Evolutionary conservation across 2,329 filamentous ascomycete genomes (phyloP).

Genomic region (Penicillium sp.): DNA sequence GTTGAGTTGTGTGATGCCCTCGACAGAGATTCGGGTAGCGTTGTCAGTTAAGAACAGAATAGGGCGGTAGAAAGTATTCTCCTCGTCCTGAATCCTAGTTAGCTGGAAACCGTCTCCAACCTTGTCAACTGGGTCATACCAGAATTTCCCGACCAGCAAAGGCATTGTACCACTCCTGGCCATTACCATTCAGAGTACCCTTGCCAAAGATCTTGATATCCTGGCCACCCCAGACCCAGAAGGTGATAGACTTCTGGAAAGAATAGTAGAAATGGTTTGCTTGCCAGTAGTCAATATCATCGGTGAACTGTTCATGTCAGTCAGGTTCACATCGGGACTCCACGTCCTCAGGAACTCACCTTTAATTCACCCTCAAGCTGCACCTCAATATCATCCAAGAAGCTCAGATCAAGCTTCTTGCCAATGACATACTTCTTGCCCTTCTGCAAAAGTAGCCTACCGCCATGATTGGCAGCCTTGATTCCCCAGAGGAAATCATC

Average conservation of each 20-base stretch:
- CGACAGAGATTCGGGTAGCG: conserved; percentile 55
- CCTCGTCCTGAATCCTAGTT: conserved; percentile 39
- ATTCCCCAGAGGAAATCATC: conserved; percentile 54
- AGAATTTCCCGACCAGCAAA: conserved; percentile 44
- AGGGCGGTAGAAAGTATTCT: conserved; percentile 56
- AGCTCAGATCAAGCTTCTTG: conserved; percentile 57
- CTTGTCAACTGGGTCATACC: conserved; percentile 13
- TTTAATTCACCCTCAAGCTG: conserved; percentile 57
- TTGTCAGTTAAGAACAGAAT: conserved; percentile 61
- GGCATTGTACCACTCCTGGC: conserved; percentile 50
- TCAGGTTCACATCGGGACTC: neutral
- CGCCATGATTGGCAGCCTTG: conserved; percentile 56
- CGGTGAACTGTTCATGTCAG: conserved; percentile 39
- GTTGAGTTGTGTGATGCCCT: conserved; percentile 58
- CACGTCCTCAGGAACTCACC: conserved; percentile 21
- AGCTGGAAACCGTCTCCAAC: neutral
- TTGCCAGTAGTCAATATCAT: conserved; percentile 50
- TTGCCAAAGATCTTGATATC: conserved; percentile 59
- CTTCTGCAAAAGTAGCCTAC: conserved; percentile 53
- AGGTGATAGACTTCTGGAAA: conserved; percentile 56
- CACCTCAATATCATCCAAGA: conserved; percentile 56
- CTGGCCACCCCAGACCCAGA: conserved; percentile 62
- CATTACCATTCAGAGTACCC: conserved; percentile 56
- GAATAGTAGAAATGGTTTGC: conserved; percentile 50
- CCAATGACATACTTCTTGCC: conserved; percentile 56